phyloP scores from a whole-genome alignment of 1,139 yeast species.

The Waltiozyma sp. region DNA sequence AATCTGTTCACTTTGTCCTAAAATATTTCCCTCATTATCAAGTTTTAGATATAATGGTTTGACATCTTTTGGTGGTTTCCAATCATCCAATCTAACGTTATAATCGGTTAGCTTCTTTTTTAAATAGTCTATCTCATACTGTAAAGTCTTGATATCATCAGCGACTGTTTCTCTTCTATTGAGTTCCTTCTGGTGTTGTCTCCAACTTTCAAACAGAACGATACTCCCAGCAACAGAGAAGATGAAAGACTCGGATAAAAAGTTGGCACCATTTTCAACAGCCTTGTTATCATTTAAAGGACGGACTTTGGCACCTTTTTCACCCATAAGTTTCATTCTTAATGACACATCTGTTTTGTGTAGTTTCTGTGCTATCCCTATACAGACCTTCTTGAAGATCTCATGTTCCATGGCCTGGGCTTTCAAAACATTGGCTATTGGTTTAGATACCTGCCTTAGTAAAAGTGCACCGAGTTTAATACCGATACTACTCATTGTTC shows the following conservation, averaged over 20 bases:
- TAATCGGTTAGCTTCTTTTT: slow-evolving; percentile 34
- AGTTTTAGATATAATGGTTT: slow-evolving; percentile 33
- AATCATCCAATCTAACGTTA: slow-evolving; percentile 35
- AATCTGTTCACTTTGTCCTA: slow-evolving; percentile 6
- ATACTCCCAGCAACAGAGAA: slow-evolving; percentile 79
- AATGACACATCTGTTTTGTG: slow-evolving; percentile 58
- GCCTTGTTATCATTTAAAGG: slow-evolving; percentile 83
- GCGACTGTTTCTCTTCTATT: slow-evolving; percentile 52
- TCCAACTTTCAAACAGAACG: slow-evolving; percentile 61
- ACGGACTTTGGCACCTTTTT: slow-evolving; percentile 41
- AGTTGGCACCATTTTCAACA: slow-evolving; percentile 72
- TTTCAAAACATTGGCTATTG: slow-evolving; percentile 55
- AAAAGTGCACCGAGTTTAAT: slow-evolving; percentile 66
- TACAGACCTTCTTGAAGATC: slow-evolving; percentile 49
- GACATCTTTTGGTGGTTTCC: slow-evolving; percentile 34
- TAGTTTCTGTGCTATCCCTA: slow-evolving; percentile 60
- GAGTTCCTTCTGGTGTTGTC: slow-evolving; percentile 57
- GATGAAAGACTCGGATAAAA: slow-evolving; percentile 66
- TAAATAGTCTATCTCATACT: slow-evolving; percentile 58
- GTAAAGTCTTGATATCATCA: slow-evolving; percentile 59
- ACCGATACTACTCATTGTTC: slow-evolving; percentile 36
- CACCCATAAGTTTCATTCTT: slow-evolving; percentile 56
- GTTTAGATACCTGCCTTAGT: slow-evolving; percentile 72
- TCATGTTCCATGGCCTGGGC: slow-evolving; percentile 72
- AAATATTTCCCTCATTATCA: slow-evolving; percentile 6